These are phyloP conservation scores for Multifurca ochricompacta DNA, from an alignment of 768 basidiomycete species.

Conservation along the genomic window DNA sequence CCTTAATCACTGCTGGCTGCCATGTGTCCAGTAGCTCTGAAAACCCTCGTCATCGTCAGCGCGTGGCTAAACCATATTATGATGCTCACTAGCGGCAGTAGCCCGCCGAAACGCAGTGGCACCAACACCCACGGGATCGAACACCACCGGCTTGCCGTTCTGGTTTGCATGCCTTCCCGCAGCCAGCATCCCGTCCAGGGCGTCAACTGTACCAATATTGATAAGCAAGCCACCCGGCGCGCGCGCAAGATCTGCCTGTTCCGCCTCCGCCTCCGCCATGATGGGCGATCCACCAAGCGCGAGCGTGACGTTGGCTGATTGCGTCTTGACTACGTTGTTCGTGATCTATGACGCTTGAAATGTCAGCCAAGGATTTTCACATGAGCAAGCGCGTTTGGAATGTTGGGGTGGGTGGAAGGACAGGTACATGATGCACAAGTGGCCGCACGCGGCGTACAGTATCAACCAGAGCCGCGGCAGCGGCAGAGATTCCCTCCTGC, in stretches of 20 bases:
- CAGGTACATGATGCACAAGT: constrained; percentile 68
- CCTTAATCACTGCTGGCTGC: constrained; percentile 90
- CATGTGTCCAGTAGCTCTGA: constrained; percentile 64
- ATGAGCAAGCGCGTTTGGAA: not conserved
- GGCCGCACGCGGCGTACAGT: constrained; percentile 49
- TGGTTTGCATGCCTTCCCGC: constrained; percentile 66
- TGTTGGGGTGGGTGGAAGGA: not conserved
- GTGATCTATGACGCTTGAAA: constrained; percentile 53
- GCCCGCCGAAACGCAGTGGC: constrained; percentile 66
- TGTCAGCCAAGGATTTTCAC: not conserved
- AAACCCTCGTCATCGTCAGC: not conserved
- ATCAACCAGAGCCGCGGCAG: constrained; percentile 42
- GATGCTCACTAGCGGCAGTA: constrained; percentile 43
- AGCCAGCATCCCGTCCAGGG: constrained; percentile 64
- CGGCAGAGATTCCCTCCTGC: constrained; percentile 32
- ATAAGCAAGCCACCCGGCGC: constrained; percentile 65
- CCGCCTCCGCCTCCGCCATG: constrained; percentile 80
- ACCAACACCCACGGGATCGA: constrained; percentile 90
- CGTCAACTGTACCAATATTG: constrained; percentile 78
- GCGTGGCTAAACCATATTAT: not conserved
- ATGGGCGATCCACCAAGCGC: constrained; percentile 87
- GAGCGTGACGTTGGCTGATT: constrained; percentile 85
- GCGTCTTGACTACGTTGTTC: constrained; percentile 80
- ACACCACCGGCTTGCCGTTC: constrained; percentile 66
- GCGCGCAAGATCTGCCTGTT: constrained; percentile 71